Conservation (phyloP, 2,329 filamentous ascomycete species). For the Fusarium decemcellulare region DNA sequence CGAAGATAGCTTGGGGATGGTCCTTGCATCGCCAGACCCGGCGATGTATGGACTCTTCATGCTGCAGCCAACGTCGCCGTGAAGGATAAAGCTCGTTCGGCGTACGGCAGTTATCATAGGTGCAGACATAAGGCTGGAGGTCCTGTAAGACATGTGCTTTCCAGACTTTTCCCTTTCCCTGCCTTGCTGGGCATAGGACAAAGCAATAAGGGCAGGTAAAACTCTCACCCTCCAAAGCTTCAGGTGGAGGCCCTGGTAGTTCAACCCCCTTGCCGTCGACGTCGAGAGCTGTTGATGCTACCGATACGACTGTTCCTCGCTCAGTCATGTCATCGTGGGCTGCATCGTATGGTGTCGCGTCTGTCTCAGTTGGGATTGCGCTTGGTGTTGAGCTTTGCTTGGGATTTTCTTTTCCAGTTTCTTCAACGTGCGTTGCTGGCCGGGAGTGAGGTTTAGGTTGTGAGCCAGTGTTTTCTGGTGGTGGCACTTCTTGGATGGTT, state of each 20-base stretch:
- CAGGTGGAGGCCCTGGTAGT: background rate
- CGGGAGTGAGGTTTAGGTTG: no score
- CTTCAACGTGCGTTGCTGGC: no score
- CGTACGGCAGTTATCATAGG: background rate
- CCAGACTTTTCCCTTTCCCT: background rate
- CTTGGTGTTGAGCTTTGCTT: background rate
- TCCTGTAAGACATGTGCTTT: background rate
- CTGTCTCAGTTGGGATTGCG: background rate
- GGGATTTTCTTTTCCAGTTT: no score
- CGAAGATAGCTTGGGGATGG: background rate
- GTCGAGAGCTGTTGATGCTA: background rate
- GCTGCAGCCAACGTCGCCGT: background rate
- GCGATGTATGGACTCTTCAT: background rate
- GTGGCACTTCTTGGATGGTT: background rate
- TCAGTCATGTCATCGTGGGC: background rate
- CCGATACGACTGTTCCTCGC: background rate
- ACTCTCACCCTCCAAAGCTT: background rate
- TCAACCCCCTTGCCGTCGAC: background rate
- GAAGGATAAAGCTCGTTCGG: background rate
- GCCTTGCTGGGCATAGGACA: background rate
- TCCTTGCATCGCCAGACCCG: background rate
- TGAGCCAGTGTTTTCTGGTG: no score
- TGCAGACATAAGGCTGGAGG: conserved; percentile 2
- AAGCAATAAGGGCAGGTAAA: conserved; percentile 1
- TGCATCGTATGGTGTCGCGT: background rate